These are phyloP conservation scores for Meyerozyma carpophila DNA, from an alignment of 1,139 yeast genomes.

Conservation along the genomic window DNA sequence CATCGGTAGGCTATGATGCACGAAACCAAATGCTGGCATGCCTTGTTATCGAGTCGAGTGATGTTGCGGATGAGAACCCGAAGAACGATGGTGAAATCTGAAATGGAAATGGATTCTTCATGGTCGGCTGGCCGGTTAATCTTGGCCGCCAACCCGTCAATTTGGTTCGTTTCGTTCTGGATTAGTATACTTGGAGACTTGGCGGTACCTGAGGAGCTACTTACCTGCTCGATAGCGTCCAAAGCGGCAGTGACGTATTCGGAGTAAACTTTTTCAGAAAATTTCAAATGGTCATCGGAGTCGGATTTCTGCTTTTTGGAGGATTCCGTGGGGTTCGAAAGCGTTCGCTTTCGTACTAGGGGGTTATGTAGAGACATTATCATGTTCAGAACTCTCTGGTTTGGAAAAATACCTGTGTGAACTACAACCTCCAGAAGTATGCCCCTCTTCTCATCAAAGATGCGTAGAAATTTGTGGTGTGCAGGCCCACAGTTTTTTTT, in stretches of 20 bases:
- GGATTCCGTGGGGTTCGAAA: constrained; percentile 5
- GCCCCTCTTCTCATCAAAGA: constrained; percentile 4
- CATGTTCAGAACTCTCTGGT: constrained; percentile 10
- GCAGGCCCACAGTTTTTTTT: too few relatives aligned
- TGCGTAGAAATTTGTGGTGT: constrained; percentile 2
- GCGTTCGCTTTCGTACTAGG: constrained; percentile 19
- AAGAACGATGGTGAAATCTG: constrained; percentile 32
- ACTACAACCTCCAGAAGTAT: neutral
- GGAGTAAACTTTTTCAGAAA: constrained; percentile 55
- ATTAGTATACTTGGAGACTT: constrained; percentile 15
- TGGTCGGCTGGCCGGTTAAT: constrained; percentile 28
- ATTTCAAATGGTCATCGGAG: constrained; percentile 9
- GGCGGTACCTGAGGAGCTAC: constrained; percentile 12
- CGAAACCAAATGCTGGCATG: constrained; percentile 27
- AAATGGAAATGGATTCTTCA: constrained; percentile 29
- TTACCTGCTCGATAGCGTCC: constrained; percentile 60
- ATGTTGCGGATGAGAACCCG: constrained; percentile 30
- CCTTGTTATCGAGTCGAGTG: constrained; percentile 33
- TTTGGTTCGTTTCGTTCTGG: constrained; percentile 32
- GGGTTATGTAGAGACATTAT: constrained; percentile 30
- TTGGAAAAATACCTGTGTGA: neutral
- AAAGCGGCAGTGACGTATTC: constrained; percentile 65
- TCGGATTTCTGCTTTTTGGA: constrained; percentile 7
- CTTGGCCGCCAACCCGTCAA: constrained; percentile 34
- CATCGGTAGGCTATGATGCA: constrained; percentile 47